Base-by-base conservation (phyloP, 2,329 filamentous ascomycete species). In the Lasiodiplodia gonubiensis region DNA sequence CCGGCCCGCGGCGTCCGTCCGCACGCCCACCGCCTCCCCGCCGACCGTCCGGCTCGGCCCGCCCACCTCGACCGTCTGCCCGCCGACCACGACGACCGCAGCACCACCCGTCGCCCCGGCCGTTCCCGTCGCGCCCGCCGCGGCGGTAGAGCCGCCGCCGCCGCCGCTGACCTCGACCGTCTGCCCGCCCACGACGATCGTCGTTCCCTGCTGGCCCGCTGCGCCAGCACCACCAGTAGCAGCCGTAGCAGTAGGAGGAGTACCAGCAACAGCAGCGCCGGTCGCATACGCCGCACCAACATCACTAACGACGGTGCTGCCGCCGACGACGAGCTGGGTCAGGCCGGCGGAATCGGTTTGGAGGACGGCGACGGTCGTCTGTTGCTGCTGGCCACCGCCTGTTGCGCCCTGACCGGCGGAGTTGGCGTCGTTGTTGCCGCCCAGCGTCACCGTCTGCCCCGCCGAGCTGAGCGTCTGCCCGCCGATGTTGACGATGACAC, bases 271-370 rank as follows among this genome's bases (percentile, higher is more conserved):
- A 23, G 49, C 6, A 18, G 27, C 30, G 1, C 27, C 27, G 6
- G 52, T 18, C 18, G 52, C 16, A 23, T 6, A n/a, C 52, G 52
- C 52, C 25, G 16, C 27, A 2, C 16, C 52, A 2, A 35, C 30
- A 16, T 16, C 52, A 11, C 57, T 25, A 18, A 46, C 25, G 11
- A 11, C 30, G 10, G 61, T 64, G n/a, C 35, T 54, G 11, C 33
- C 23, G 23, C 61, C 61, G 4, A 53, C 48, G 49, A 64, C 61
- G 35, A 64, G 16, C n/a, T 42, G 33, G 23, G 49, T 53, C 8
- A 4, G 11, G 14, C 37, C 52, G 12, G 21, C 35, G 21, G n/a
- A 18, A 21, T n/a, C 33, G 23, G 59, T 63, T 25, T 61, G 57
- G 25, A 61, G 55, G n/a, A 46, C 37, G 23, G 39, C 42, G 14